Base-by-base conservation (phyloP, 129 eudicot genomes). In the Pseudognaphalium luteoalbum region DNA sequence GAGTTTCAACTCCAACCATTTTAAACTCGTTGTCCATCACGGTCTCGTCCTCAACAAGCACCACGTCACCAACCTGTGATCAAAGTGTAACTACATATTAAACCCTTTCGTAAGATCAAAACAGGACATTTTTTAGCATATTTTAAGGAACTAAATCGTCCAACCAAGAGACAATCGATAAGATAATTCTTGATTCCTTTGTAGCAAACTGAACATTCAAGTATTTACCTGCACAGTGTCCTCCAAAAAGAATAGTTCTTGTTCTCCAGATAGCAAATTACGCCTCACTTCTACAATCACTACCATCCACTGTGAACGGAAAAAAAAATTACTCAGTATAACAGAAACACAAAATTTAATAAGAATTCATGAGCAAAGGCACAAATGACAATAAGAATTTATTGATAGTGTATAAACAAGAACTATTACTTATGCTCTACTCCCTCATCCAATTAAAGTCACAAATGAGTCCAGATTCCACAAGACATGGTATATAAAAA, bases 51-150 rank as follows among this genome's bases (percentile, higher is more conserved):
- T 87, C 77, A 62, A 91, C 62, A 7, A 91, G 95, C 65, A 91
- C 85, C 75, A 91, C 96, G 71, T 88, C 95, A 7, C 95, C 97
- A 56, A 91, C 92, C 96, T 91, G 86, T 73, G 66, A 58, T 32
- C 65, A 67, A 71, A 78, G 77, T 64, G 22, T 77, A 69, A 72
- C n/a, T 52, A 56, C 33, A 29, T 61, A 56, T 33, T 21, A 68
- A 70, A 20, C 70, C 67, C 29, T 62, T 65, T 42, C 6, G 5
- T 3, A 60, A 63, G 4, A 16, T 59, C 22, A 58, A 68, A 59
- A 65, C 50, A 16, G 2, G 9, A 44, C 0, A n/a, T 2, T 17
- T 25, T 22, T 39, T 16, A 41, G 59, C 25, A 61, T 60, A 74
- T 15, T 29, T 58, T 41, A 28, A 73, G 41, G 37, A 34, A 21